Evolutionary conservation across 495 filamentous ascomycete genomes (phyloP), one percentile per base, ranked within the genome.

Genomic region (Pseudomonodictys pantanalensis): DNA sequence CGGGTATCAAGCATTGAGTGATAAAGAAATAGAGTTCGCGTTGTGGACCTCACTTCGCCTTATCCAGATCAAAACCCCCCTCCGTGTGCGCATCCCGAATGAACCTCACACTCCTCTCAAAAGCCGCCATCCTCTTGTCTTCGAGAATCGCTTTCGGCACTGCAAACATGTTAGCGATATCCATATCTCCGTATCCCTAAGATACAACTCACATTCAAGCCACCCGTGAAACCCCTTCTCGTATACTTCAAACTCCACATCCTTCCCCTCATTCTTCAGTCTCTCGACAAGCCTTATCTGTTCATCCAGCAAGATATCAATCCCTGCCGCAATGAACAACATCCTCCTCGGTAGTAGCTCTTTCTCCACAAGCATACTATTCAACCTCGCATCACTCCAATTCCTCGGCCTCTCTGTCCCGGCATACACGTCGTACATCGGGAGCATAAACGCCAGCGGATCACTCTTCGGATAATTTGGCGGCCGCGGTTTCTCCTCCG

Each of bases 151-250:
- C 2, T 15, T 20, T 42, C 22, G 56, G 56, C 56, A 58, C 45
- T 51, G 39, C 18, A 18, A 20, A 23, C 10, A 22, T 18, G 28
- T 56, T 35, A 56, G 52, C 22, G 12, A 30, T 30, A 15, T 11
- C 47, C 24, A 17, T 32, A 10, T 3, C n/a, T 33, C 12, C 22
- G 9, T 9, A 17, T 8, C 20, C 38, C 2, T 15, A 1, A 44
- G n/a, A 32, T 18, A 47, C 46, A 39, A 73, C 60, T 48, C 46
- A 72, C 71, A 52, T 51, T 71, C 68, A 3, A 75, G 42, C 65
- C 71, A 74, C 10, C 73, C 73, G 66, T 75, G 72, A 47, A 72
- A 72, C 28, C 60, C 63, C 33, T 63, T 65, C 17, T 73, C 72
- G 26, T 60, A 65, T 38, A 67, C 47, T 47, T 51, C 38, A 0